Percentiles rank a stretch among this genome's conserved stretches.
These are phyloP conservation scores for Venturia aucupariae DNA, from an alignment of 2,329 filamentous ascomycete species.

Conservation along the genomic window DNA sequence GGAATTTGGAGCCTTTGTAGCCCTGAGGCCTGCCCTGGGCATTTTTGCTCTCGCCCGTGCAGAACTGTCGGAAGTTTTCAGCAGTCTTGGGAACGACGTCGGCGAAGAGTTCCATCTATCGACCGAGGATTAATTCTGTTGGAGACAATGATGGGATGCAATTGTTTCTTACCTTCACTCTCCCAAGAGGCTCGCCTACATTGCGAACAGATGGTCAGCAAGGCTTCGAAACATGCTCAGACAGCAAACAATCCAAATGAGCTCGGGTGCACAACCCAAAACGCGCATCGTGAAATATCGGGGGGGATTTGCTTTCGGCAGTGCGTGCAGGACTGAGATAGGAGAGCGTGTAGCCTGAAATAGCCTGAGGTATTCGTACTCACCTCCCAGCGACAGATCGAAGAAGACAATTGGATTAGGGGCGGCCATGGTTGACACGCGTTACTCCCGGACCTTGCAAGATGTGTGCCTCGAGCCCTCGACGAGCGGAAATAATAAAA, in stretches of 20 bases:
- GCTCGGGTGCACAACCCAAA: not conserved
- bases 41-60: conserved; percentile 85
- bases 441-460: not conserved
- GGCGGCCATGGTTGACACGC: conserved; percentile 7
- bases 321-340: not conserved
- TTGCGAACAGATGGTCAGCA: not conserved
- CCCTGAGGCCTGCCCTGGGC: conserved; percentile 69
- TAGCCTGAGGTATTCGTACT: no score
- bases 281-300: not conserved
- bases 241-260: not conserved
- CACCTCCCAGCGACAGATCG: conserved; percentile 70
- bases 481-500: no score
- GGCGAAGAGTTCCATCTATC: conserved; percentile 71
- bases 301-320: not conserved
- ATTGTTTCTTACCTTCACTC: conserved; percentile 49
- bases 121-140: not conserved
- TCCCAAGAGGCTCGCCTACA: conserved; percentile 72
- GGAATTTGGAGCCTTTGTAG: conserved; percentile 92
- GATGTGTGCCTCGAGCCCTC: not conserved
- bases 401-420: conserved; percentile 56
- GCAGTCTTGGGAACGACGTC: conserved; percentile 78
- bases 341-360: conserved; percentile 14
- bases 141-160: not conserved
- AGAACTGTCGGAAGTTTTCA: conserved; percentile 96
- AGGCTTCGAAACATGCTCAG: not conserved